These are phyloP conservation scores for Bryoglossum gracile DNA, from an alignment of 495 filamentous ascomycete genomes.

Conservation along the genomic window DNA sequence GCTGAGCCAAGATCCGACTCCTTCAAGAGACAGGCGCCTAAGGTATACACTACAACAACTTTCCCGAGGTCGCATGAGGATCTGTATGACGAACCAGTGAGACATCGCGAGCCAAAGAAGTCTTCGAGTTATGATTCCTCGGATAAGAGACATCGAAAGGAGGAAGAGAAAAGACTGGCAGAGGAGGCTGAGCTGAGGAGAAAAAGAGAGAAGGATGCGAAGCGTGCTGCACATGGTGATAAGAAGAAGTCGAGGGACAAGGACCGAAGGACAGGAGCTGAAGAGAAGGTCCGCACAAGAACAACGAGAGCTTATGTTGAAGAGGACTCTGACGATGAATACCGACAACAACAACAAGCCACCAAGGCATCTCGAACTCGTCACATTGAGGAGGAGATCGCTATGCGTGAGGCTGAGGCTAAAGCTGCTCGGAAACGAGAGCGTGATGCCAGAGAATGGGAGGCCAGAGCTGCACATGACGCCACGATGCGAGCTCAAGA, in stretches of 20 bases:
- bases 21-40: conserved; percentile 10
- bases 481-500: conserved; percentile 1
- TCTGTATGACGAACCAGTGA: conserved; percentile 30
- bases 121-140: conserved; percentile 32
- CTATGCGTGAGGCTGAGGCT: conserved; percentile 12
- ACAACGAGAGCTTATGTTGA: conserved; percentile 23
- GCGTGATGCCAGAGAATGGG: background rate
- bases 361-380: conserved; percentile 20
- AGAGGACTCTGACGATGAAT: conserved; percentile 33
- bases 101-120: conserved; percentile 34
- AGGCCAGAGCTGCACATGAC: background rate
- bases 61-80: conserved; percentile 34
- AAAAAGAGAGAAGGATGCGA: conserved; percentile 30
- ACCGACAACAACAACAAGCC: conserved; percentile 2
- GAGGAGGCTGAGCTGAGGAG: conserved; percentile 29
- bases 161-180: conserved; percentile 25
- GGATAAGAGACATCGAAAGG: conserved; percentile 27
- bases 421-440: conserved; percentile 8
- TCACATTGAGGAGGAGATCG: conserved; percentile 16
- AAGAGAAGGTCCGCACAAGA: conserved; percentile 35
- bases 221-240: conserved; percentile 24
- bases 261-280: conserved; percentile 41
- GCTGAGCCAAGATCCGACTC: conserved; percentile 5
- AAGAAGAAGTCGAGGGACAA: conserved; percentile 42
- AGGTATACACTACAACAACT: conserved; percentile 7